Conservation (phyloP, 176 grass and related monocot genomes). For the Echinochloa phyllopogon region DNA sequence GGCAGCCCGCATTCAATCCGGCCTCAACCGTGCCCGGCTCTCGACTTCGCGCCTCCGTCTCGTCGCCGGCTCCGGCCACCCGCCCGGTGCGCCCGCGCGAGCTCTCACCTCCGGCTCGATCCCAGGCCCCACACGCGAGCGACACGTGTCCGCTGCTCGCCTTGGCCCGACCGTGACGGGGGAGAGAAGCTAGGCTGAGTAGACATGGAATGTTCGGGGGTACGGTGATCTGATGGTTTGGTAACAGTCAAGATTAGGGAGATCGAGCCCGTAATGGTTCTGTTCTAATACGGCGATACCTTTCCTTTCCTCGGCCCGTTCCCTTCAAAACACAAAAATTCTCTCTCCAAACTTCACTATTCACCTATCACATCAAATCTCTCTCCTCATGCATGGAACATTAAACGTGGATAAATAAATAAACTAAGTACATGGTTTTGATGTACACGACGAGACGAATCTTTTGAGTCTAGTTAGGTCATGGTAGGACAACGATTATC, state of each 20-base stretch:
- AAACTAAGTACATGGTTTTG: too few relatives aligned
- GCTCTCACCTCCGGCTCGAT: neutral
- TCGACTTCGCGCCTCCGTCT: neutral
- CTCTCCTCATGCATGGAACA: too few relatives aligned
- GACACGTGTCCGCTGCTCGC: neutral
- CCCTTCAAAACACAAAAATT: too few relatives aligned
- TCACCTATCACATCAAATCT: too few relatives aligned
- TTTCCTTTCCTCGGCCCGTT: too few relatives aligned
- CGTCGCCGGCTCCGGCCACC: neutral
- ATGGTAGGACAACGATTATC: too few relatives aligned
- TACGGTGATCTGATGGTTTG: neutral
- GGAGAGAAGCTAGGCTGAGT: neutral
- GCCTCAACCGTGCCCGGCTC: conserved; percentile 52
- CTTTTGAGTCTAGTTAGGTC: too few relatives aligned
- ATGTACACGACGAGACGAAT: too few relatives aligned
- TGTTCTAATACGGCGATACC: too few relatives aligned
- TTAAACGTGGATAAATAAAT: too few relatives aligned
- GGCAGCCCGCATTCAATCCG: conserved; percentile 66
- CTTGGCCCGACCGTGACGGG: neutral
- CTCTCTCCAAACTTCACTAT: too few relatives aligned
- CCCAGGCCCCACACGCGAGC: neutral
- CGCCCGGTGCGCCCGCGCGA: neutral
- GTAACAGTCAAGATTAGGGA: conserved; percentile 18
- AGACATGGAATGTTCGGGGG: conserved; percentile 36
- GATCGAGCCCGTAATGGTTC: neutral